Base-by-base conservation (phyloP, 2,329 filamentous ascomycete genomes). In the Trichoderma afroharzianum region DNA sequence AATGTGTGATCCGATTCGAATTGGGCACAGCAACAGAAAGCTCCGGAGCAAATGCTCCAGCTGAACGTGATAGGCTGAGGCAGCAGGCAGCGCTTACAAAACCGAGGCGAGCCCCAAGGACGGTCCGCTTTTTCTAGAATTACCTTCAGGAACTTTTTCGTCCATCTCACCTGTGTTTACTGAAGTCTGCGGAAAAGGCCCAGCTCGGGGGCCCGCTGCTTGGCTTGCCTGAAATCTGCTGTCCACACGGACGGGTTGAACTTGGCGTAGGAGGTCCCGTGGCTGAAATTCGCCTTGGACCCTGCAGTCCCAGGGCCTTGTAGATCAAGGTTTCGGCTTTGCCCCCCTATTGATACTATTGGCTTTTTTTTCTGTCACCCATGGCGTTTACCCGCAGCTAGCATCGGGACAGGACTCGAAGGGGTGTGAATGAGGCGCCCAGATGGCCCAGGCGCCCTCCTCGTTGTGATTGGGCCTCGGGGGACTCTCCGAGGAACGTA, bases 11-110 rank as follows among this genome's bases (percentile, higher is more conserved):
- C 73, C 74, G 72, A 59, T 32, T 50, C 43, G 71, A 72, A 53
- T 70, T 55, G 63, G 68, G 69, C 67, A 71, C 72, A 62, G 72
- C 71, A 72, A 71, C 32, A 73, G 58, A 75, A 53, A 73, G 55
- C 73, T 18, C 76, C 79, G 80, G 80, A 81, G 80, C 80, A 76
- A 77, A 77, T 75, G 79, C 79, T 81, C 79, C 75, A 75, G 74
- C 73, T 73, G 71, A 73, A 74, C 75, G 36, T 76, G 75, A 76
- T 76, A 78, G 79, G 79, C 74, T 74, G 75, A 76, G 73, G 76
- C 73, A 71, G 74, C 72, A 76, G 75, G 77, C 76, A 72, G 77
- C 78, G 77, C 78, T 78, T 78, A 75, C 76, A 75, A 77, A 75
- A 74, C 53, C 70, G 62, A 76, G 70, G 68, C 69, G 67, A 75